phyloP scores from a whole-genome alignment of 306 rosid genomes.

The Prunus fruticosa region DNA sequence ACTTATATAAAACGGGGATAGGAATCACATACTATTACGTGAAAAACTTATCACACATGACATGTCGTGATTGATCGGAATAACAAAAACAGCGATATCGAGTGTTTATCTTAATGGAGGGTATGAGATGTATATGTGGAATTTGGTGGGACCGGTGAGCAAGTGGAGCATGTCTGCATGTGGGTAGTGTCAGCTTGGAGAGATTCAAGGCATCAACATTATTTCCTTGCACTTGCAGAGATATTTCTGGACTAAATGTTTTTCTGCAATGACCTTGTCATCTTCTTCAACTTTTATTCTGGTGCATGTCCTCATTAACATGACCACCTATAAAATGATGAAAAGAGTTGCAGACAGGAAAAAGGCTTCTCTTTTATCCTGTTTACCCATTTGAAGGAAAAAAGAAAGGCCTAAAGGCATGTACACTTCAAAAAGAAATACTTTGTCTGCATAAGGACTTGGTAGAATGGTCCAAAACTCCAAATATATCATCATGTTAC shows the following conservation, averaged over 20 bases:
- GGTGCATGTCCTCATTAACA: constrained; percentile 9
- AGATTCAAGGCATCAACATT: constrained; percentile 23
- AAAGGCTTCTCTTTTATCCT: constrained; percentile 11
- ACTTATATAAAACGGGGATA: no score
- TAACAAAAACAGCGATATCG: no score
- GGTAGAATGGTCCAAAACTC: not conserved
- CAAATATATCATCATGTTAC: no score
- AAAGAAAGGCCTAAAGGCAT: not conserved
- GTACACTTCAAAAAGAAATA: not conserved
- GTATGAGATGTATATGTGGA: not conserved
- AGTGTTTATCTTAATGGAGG: no score
- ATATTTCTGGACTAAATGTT: constrained; percentile 11
- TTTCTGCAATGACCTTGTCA: constrained; percentile 31
- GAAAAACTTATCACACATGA: no score
- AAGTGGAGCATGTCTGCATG: constrained; percentile 37
- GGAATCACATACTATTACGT: no score
- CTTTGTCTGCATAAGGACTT: not conserved
- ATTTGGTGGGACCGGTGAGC: constrained; percentile 28
- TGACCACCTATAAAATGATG: not conserved
- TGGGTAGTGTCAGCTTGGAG: constrained; percentile 32
- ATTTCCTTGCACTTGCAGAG: constrained; percentile 18
- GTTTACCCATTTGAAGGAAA: not conserved
- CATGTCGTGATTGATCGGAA: no score
- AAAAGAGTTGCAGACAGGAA: not conserved
- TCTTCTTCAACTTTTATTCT: constrained; percentile 34